phyloP scores from a whole-genome alignment of 2,329 filamentous ascomycete genomes.

The Coleophoma cylindrospora region DNA sequence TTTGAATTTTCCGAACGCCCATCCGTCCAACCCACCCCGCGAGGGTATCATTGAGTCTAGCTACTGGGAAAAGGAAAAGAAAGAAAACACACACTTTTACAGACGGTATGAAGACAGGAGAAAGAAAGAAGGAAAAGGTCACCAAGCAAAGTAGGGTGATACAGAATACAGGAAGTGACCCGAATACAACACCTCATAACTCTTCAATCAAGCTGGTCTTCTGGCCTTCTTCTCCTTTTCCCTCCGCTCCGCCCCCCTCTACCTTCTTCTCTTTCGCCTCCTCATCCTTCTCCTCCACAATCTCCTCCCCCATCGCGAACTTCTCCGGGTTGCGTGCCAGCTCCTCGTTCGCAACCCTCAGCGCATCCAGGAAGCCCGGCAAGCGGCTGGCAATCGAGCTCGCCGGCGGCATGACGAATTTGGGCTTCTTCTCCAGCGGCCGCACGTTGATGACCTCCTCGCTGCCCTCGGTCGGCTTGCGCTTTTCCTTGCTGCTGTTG shows the following conservation, averaged over 20 bases:
- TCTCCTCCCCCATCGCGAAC: not conserved
- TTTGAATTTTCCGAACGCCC: no score
- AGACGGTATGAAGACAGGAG: no score
- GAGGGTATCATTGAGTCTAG: no score
- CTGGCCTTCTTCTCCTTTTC: not conserved
- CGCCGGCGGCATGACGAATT: not conserved
- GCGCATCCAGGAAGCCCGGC: conserved; percentile 3
- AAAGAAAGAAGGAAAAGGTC: no score
- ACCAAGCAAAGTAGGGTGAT: no score
- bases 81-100: no score
- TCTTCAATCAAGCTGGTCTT: not conserved
- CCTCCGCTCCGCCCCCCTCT: not conserved
- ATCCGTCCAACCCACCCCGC: no score
- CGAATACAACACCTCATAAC: not conserved
- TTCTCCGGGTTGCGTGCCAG: not conserved
- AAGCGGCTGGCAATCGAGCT: conserved; percentile 1
- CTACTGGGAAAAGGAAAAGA: no score
- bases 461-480: not conserved
- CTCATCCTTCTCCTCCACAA: not conserved
- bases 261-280: not conserved
- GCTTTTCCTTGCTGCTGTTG: not conserved
- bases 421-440: conserved; percentile 3
- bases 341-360: conserved; percentile 6
- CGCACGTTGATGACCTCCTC: conserved; percentile 3
- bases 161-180: no score